These are phyloP conservation scores for Epichloe uncinata DNA, from an alignment of 2,329 filamentous ascomycete species.

Conservation along the genomic window DNA sequence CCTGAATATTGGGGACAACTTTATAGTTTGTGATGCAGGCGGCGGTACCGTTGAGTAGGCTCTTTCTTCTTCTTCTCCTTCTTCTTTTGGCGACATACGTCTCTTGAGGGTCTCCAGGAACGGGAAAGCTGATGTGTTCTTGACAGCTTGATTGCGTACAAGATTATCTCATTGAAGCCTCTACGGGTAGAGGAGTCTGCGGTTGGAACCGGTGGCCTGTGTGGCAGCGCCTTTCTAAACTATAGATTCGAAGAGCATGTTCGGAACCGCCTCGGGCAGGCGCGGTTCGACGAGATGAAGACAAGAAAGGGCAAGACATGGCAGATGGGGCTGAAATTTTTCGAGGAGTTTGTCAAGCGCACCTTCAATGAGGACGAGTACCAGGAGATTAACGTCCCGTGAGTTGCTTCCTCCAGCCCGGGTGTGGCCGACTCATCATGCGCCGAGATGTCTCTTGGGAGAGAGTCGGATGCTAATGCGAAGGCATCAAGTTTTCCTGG, in stretches of 20 bases:
- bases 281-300: constrained; percentile 62
- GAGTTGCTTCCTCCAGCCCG: constrained; percentile 16
- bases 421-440: neutral
- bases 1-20: constrained; percentile 53
- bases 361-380: constrained; percentile 73
- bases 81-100: neutral
- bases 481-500: constrained; percentile 52
- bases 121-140: constrained; percentile 9
- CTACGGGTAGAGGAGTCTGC: constrained; percentile 66
- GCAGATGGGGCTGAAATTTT: constrained; percentile 71
- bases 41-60: constrained; percentile 55
- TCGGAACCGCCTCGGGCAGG: constrained; percentile 49
- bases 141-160: constrained; percentile 59
- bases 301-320: constrained; percentile 65
- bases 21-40: constrained; percentile 49
- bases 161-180: constrained; percentile 60
- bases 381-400: constrained; percentile 64
- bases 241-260: constrained; percentile 73
- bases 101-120: no score
- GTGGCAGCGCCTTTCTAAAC: constrained; percentile 67
- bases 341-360: constrained; percentile 69
- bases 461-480: neutral
- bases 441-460: neutral
- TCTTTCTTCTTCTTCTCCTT: neutral
- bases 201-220: constrained; percentile 64